Evolutionary conservation across 2,329 filamentous ascomycete genomes (phyloP), one percentile per base, ranked within the genome.

Genomic region (Cercospora sp.): DNA sequence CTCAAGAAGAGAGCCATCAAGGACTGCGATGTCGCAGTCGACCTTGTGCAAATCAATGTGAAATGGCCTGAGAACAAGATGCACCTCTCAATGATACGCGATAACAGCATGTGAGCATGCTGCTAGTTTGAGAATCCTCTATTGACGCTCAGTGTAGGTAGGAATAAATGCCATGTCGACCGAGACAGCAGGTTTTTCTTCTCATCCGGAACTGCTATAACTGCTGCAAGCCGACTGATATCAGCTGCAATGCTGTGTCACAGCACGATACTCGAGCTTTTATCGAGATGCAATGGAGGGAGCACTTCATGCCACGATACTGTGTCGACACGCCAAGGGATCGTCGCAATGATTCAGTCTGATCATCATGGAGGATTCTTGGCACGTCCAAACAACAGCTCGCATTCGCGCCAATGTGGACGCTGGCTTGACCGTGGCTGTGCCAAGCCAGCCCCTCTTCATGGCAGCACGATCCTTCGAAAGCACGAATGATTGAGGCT

Each of bases 391-490:
- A 57, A 30, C 18, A 18, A 57, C n/a, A 30, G 21, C 53, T 57
- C 53, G 26, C 26, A 57, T 57, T 57, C 6, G 53, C 53, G 53
- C 24, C 16, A 18, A 13, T 4, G 13, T 57, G 3, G 13, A 57
- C 3, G 53, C 16, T 28, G 24, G 3, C 53, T 57, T 26, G 53
- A n/a, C 10, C 8, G 21, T 30, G 24, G 21, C 53, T 57, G 24
- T 57, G 53, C 53, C 53, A 57, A 57, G 45, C 18, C n/a, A 49
- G 37, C 53, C 53, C 24, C 53, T 57, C 24, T n/a, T 18, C 53
- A 30, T 28, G 16, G 24, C 16, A 57, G 26, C 53, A 18, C 53
- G 1, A 57, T 57, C 26, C 53, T 57, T 57, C 26, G 53, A 57
- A 16, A 32, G 24, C 53, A 28, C 53, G 16, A 18, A 30, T 32